Conservation (phyloP, 371 early-diverging fungal species). For the Mortierella sp. region DNA sequence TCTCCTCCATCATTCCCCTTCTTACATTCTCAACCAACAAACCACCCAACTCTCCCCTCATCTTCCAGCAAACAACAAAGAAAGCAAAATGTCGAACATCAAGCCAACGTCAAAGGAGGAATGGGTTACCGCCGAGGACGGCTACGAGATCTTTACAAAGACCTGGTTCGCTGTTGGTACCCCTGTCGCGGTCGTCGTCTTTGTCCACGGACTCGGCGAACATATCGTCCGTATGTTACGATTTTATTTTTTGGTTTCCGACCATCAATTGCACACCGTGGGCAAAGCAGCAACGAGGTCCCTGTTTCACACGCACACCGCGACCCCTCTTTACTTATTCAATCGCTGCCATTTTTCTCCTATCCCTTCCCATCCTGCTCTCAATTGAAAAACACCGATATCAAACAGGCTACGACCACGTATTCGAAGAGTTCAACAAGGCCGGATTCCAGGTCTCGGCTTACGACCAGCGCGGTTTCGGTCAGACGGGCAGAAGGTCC, state of each 20-base stretch:
- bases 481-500: slow-evolving; percentile 67
- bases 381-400: not conserved
- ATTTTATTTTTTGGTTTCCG: not conserved
- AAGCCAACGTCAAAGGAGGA: slow-evolving; percentile 39
- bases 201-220: slow-evolving; percentile 81
- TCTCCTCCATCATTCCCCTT: not conserved
- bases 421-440: slow-evolving; percentile 66
- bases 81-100: slow-evolving; percentile 10
- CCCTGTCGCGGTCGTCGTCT: slow-evolving; percentile 57
- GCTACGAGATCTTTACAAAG: slow-evolving; percentile 49
- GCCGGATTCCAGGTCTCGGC: slow-evolving; percentile 69
- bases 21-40: not conserved
- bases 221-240: slow-evolving; percentile 64
- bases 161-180: slow-evolving; percentile 49
- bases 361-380: not conserved
- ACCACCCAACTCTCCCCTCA: not conserved
- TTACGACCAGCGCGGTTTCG: slow-evolving; percentile 79
- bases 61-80: not conserved
- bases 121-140: slow-evolving; percentile 53
- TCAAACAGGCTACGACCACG: slow-evolving; percentile 60
- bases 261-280: not conserved
- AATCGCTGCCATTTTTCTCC: not conserved
- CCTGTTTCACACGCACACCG: not conserved
- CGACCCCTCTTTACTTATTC: not conserved
- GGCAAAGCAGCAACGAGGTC: not conserved